These are phyloP conservation scores for Aureobasidium vineae DNA, from an alignment of 2,329 filamentous ascomycete genomes.

Conservation along the genomic window DNA sequence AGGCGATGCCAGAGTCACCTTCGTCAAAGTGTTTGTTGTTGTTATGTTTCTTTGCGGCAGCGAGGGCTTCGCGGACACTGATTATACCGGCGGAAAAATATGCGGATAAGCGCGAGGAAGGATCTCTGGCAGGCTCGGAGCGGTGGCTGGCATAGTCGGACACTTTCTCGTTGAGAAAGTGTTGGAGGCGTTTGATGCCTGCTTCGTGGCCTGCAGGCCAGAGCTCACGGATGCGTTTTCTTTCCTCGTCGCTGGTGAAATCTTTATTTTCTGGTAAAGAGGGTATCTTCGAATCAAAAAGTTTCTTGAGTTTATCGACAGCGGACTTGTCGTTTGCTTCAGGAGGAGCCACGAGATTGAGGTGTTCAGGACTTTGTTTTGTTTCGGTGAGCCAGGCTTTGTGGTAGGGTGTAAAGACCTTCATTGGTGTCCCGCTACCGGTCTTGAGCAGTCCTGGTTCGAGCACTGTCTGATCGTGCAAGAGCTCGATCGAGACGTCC, in stretches of 20 bases:
- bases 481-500: constrained; percentile 44
- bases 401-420: constrained; percentile 55
- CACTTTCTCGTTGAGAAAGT: constrained; percentile 41
- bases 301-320: constrained; percentile 49
- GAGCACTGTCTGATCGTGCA: constrained; percentile 53
- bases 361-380: constrained; percentile 44
- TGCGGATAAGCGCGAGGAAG: constrained; percentile 44
- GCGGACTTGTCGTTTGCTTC: constrained; percentile 46
- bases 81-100: constrained; percentile 50
- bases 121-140: constrained; percentile 45
- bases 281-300: constrained; percentile 57
- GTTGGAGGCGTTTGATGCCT: constrained; percentile 43
- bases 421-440: constrained; percentile 48
- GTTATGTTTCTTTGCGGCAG: constrained; percentile 45
- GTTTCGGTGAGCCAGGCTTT: constrained; percentile 48
- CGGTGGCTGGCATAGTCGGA: constrained; percentile 45
- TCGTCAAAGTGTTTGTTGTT: constrained; percentile 45
- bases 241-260: constrained; percentile 42
- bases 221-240: constrained; percentile 43
- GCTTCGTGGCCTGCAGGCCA: constrained; percentile 49
- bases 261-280: constrained; percentile 43
- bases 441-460: constrained; percentile 48
- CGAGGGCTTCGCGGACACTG: constrained; percentile 48
- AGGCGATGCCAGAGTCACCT: constrained; percentile 39
- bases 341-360: constrained; percentile 46